These are phyloP conservation scores for Auriscalpium orientale DNA, from an alignment of 768 basidiomycete species.

Conservation along the genomic window DNA sequence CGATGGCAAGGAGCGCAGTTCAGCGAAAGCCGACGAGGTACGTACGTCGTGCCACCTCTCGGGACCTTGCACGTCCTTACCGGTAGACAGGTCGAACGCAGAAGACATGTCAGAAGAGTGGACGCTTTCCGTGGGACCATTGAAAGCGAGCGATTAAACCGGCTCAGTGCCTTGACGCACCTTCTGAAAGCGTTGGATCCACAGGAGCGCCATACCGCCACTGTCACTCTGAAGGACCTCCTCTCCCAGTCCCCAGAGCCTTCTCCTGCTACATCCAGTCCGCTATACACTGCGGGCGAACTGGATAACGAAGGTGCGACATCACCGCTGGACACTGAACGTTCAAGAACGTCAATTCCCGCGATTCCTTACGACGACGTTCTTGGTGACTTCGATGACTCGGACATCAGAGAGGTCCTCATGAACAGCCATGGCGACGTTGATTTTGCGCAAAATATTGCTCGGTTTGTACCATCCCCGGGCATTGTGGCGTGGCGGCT, in stretches of 20 bases:
- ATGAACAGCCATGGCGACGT: background rate
- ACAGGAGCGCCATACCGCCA: constrained; percentile 21
- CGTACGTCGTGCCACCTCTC: constrained; percentile 28
- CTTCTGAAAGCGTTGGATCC: constrained; percentile 15
- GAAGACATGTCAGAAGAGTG: constrained; percentile 42
- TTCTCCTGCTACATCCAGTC: background rate
- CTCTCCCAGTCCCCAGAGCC: background rate
- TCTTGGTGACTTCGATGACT: background rate
- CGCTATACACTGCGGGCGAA: background rate
- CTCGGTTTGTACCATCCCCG: too few species aligned
- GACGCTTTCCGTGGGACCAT: constrained; percentile 45
- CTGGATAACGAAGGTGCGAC: too few species aligned
- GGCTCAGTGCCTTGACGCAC: constrained; percentile 34
- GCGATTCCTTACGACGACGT: background rate
- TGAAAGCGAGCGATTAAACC: constrained; percentile 48
- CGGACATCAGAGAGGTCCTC: background rate
- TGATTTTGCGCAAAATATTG: background rate
- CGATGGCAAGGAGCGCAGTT: constrained; percentile 60
- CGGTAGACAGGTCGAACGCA: constrained; percentile 43
- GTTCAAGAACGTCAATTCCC: background rate
- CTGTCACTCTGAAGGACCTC: constrained; percentile 23
- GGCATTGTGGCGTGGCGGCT: too few species aligned
- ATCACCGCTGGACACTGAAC: background rate
- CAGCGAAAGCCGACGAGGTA: constrained; percentile 70
- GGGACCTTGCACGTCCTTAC: background rate